Evolutionary conservation across 345 rosid species (phyloP), one percentile per base, ranked within the genome.

Genomic region (Arabis hirsuta): DNA sequence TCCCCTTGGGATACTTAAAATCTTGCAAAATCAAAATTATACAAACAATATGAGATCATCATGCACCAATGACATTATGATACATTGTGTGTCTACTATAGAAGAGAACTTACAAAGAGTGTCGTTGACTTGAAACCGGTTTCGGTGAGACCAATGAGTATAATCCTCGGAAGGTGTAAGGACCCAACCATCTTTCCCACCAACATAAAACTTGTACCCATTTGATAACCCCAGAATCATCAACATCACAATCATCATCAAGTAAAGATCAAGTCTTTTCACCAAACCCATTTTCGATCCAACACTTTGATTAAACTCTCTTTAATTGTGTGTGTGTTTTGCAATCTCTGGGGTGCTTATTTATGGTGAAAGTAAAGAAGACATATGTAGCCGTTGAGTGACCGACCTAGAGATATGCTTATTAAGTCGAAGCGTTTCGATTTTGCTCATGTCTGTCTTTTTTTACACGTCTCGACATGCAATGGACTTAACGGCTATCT

Each of bases 151-250:
- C 97, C 98, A 89, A 41, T 84, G 92, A 73, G 81, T 62, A 82
- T 87, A 89, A 22, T 70, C 76, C 81, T 93, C 96, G 7, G 81
- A 71, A 47, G 98, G 97, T 7, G 75, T 69, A 12, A 70, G 62
- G 61, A 86, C 87, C 98, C 98, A 93, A 5, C 98, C 98, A 76
- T 85, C 78, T 73, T 58, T 79, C 42, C 96, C 94, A 68, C 98
- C 98, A 76, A 85, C 98, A 11, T 24, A 29, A 69, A 85, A 93
- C 57, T 79, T 76, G 51, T 79, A 68, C 44, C 81, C 90, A 42
- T 76, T 65, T 38, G 86, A 74, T 34, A 57, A 71, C 42, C 92
- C 86, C 73, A 39, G 20, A 44, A 74, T 29, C 53, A 71, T 39
- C 38, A 70, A n/a, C 59, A 69, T 39, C 53, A 59, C 20, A 31